Percentiles rank a stretch among this genome's conserved stretches.
These are phyloP conservation scores for Centaurea solstitialis DNA, from an alignment of 129 eudicot genomes.

Conservation along the genomic window DNA sequence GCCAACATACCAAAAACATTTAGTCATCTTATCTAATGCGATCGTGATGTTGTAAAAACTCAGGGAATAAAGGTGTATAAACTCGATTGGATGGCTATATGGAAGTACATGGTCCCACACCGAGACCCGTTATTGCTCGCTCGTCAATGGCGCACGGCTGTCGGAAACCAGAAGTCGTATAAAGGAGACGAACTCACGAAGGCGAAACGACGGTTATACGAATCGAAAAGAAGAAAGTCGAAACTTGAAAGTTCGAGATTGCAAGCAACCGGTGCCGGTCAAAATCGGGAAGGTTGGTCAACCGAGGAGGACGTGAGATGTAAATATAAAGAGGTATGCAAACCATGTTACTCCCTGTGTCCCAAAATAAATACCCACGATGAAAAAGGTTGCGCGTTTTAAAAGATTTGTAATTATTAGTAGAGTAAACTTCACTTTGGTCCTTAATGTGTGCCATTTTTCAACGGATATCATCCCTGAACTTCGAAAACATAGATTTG, in stretches of 20 bases:
- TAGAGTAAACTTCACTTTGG: too few species aligned
- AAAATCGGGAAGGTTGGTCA: slow-evolving; percentile 37
- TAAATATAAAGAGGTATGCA: slow-evolving; percentile 67
- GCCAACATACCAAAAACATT: neutral
- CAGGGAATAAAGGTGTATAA: slow-evolving; percentile 79
- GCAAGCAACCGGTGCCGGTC: slow-evolving; percentile 10
- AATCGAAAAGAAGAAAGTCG: slow-evolving; percentile 46
- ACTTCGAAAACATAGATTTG: too few species aligned
- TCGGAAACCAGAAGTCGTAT: slow-evolving; percentile 87
- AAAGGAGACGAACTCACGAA: slow-evolving; percentile 58
- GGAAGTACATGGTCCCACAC: slow-evolving; percentile 78
- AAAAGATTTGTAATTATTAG: neutral
- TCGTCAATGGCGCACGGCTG: slow-evolving; percentile 93
- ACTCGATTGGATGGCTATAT: slow-evolving; percentile 82
- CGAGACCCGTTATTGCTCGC: slow-evolving; percentile 87
- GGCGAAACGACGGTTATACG: slow-evolving; percentile 72
- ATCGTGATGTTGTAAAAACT: slow-evolving; percentile 21
- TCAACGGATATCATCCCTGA: too few species aligned
- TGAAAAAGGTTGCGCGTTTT: neutral
- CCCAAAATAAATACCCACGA: neutral
- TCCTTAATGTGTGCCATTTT: too few species aligned
- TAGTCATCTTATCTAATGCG: slow-evolving; percentile 1
- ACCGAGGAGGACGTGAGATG: slow-evolving; percentile 30
- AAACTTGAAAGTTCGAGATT: slow-evolving; percentile 39
- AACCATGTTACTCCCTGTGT: neutral